Percentiles rank a stretch among this genome's conserved stretches.
phyloP scores from a whole-genome alignment of 345 rosid species.

The Punica granatum region DNA sequence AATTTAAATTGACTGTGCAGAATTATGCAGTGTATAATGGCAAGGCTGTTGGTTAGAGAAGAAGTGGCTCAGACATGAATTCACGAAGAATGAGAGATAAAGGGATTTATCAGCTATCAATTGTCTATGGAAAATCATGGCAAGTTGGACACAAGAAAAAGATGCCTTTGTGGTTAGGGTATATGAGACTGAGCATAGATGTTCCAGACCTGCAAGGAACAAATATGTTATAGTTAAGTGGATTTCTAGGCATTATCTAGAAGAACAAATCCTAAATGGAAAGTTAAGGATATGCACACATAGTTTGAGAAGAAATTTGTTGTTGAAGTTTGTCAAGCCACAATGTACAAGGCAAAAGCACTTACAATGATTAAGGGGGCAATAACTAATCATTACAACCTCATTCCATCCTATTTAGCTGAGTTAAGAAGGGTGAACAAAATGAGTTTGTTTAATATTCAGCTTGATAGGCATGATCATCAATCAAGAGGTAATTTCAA shows the following conservation, averaged over 20 bases:
- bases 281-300: not conserved
- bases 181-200: not conserved
- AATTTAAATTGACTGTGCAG: not conserved
- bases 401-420: not conserved
- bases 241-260: not conserved
- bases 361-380: not conserved
- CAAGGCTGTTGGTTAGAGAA: not conserved
- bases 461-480: not conserved
- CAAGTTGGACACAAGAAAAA: not conserved
- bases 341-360: not conserved
- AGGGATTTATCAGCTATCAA: not conserved
- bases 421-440: not conserved
- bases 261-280: not conserved
- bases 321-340: not conserved
- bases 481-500: not conserved
- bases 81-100: too few relatives aligned
- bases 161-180: not conserved
- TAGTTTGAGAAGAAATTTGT: not conserved
- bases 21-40: not conserved
- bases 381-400: not conserved
- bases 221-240: not conserved
- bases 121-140: not conserved
- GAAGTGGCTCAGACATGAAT: not conserved
- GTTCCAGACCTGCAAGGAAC: not conserved
- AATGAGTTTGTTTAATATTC: not conserved